Conservation (phyloP, 192 early-diverging fungal species). For the Kappamyces sp. region DNA sequence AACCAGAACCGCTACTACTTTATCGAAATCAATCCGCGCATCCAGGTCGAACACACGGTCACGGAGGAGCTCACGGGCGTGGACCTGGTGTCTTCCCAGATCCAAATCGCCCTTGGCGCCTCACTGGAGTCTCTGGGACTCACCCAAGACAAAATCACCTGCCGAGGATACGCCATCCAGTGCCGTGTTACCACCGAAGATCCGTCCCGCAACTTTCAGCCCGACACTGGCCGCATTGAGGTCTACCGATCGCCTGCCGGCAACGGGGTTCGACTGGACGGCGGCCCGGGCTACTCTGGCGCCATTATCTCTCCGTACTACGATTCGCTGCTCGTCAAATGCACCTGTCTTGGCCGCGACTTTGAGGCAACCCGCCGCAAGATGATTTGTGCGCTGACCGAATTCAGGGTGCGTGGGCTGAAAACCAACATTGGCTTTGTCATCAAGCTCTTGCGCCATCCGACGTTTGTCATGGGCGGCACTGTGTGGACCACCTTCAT, state of each 20-base stretch:
- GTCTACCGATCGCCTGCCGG: constrained; percentile 89
- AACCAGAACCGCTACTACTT: constrained; percentile 85
- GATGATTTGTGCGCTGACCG: constrained; percentile 77
- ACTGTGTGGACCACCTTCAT: constrained; percentile 94
- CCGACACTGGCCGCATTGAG: constrained; percentile 92
- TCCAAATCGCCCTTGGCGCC: constrained; percentile 89
- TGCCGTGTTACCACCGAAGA: constrained; percentile 97
- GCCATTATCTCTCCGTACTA: constrained; percentile 92
- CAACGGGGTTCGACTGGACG: constrained; percentile 40
- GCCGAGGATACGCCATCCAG: constrained; percentile 86
- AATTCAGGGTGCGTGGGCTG: constrained; percentile 94
- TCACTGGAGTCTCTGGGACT: constrained; percentile 71
- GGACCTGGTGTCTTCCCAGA: constrained; percentile 87
- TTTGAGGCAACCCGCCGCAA: constrained; percentile 88
- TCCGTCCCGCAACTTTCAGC: constrained; percentile 86
- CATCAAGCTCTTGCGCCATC: constrained; percentile 76
- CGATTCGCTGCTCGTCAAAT: constrained; percentile 91
- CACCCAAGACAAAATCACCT: constrained; percentile 70
- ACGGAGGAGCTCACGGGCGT: constrained; percentile 96
- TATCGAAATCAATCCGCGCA: constrained; percentile 96
- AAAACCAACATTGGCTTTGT: constrained; percentile 96
- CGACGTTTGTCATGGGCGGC: constrained; percentile 67
- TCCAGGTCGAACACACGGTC: constrained; percentile 97
- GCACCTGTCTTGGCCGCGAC: constrained; percentile 75
- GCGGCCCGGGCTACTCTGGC: constrained; percentile 80